Evolutionary conservation across 306 rosid species (phyloP), one percentile per base, ranked within the genome.

Genomic region (Arachis stenosperma): DNA sequence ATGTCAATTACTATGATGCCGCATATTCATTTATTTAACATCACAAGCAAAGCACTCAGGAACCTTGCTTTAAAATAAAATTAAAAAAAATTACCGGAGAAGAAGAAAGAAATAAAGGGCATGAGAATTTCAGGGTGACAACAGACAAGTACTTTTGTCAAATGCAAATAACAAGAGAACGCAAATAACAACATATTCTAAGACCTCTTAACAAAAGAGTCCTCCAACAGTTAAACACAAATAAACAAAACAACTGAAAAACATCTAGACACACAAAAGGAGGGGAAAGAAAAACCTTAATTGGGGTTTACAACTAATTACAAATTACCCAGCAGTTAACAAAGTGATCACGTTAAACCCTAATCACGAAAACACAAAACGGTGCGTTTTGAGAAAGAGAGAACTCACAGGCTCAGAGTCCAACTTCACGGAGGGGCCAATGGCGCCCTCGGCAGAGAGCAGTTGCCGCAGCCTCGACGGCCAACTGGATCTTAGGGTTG

Each of bases 381-480:
- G 10, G 51, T 17, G 67, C 9, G 52, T 57, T 68, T 29, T 27
- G 11, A 61, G 55, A 9, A 9, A 30, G 71, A 67, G 17, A 59
- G 10, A 6, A 86, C 98, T 87, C 50, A 95, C 99, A 2, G 98
- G 87, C 84, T 95, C 98, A 4, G 99, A 80, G 70, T 92, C 97
- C 65, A 91, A 82, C 70, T 90, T 95, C 71, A 88, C 50, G 42
- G 99, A 90, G 41, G 99, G 96, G 17, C 95, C 99, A 52, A 86
- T 82, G 66, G 87, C 85, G 59, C 97, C 92, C 75, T 95, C 99
- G 75, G 78, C 88, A 5, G 97, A 88, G 22, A 95, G 83, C 70
- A 95, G 90, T 69, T 91, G 97, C 69, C 99, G 92, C 78, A 95
- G 81, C 96, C 99, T 82, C 71, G 98, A 92, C 27, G 99, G 98